Evolutionary conservation across 805 yeast species (phyloP).

Genomic region (Metschnikowia continentalis): DNA sequence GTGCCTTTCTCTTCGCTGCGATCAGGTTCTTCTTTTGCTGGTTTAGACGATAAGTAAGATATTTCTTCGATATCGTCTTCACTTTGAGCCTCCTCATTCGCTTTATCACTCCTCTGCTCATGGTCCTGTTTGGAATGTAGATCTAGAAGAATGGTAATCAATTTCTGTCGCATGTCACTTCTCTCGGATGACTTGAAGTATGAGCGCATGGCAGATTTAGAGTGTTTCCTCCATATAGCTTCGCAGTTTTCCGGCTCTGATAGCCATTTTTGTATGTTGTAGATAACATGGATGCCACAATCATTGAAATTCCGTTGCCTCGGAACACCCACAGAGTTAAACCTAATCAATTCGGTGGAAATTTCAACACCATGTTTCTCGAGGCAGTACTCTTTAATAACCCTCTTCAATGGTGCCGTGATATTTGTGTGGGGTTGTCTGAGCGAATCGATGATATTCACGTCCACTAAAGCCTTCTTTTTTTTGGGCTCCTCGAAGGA

Average conservation of each 20-base stretch:
- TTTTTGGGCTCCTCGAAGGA: conserved; percentile 6
- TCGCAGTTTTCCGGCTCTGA: conserved; percentile 46
- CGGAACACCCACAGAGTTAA: conserved; percentile 59
- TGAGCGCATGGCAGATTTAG: conserved; percentile 9
- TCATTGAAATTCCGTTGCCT: conserved; percentile 86
- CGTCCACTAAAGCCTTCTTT: conserved; percentile 25
- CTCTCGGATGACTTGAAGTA: conserved; percentile 12
- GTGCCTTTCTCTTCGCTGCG: background rate
- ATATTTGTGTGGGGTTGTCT: conserved; percentile 54
- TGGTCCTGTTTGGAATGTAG: conserved; percentile 13
- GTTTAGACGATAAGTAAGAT: conserved; percentile 10
- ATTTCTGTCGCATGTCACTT: conserved; percentile 10
- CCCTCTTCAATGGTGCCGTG: conserved; percentile 49
- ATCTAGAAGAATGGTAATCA: conserved; percentile 13
- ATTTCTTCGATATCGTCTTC: conserved; percentile 24
- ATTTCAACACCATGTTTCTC: conserved; percentile 54
- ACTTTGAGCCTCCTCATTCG: conserved; percentile 10
- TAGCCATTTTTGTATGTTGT: conserved; percentile 60
- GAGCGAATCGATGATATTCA: conserved; percentile 74
- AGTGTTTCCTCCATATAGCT: conserved; percentile 40
- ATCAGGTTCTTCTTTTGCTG: background rate
- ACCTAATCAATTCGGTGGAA: conserved; percentile 42
- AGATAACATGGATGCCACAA: conserved; percentile 90
- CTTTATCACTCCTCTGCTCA: background rate
- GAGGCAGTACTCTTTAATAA: conserved; percentile 63